These are phyloP conservation scores for Vitis hybrid DNA, from an alignment of 177 flowering plant species.

Conservation along the genomic window DNA sequence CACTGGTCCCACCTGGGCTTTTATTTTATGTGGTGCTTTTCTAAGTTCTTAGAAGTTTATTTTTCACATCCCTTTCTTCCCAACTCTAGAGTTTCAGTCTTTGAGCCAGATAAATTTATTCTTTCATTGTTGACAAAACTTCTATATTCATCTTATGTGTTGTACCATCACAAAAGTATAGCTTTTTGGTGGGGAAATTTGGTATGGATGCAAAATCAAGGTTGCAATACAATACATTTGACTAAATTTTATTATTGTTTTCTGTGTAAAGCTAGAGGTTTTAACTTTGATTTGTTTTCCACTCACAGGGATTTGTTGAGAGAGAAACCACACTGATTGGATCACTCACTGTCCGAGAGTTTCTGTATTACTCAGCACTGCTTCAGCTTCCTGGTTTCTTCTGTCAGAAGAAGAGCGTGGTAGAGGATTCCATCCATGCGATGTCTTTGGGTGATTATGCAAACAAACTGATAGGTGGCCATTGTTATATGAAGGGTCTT, in stretches of 20 bases:
- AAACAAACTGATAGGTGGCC: constrained; percentile 93
- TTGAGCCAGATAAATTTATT: not conserved
- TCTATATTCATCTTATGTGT: not conserved
- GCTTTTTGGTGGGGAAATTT: not conserved
- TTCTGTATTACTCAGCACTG: constrained; percentile 84
- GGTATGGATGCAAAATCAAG: not conserved
- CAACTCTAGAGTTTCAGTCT: not conserved
- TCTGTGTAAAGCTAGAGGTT: not conserved
- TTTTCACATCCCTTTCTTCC: not conserved
- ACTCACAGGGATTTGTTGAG: constrained; percentile 83
- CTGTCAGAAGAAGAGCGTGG: constrained; percentile 74
- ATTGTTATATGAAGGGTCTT: constrained; percentile 91
- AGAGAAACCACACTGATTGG: constrained; percentile 85
- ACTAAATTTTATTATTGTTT: not conserved
- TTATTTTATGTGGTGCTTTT: not conserved
- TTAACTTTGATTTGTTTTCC: not conserved
- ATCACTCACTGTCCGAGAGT: constrained; percentile 94
- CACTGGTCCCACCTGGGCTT: not conserved
- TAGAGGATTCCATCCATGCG: constrained; percentile 92
- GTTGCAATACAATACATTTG: not conserved
- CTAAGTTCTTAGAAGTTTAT: not conserved
- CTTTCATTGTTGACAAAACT: not conserved
- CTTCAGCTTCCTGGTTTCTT: constrained; percentile 95
- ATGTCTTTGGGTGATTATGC: constrained; percentile 93
- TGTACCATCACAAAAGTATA: not conserved